Evolutionary conservation across 345 rosid species (phyloP).

Genomic region (Draba incana): DNA sequence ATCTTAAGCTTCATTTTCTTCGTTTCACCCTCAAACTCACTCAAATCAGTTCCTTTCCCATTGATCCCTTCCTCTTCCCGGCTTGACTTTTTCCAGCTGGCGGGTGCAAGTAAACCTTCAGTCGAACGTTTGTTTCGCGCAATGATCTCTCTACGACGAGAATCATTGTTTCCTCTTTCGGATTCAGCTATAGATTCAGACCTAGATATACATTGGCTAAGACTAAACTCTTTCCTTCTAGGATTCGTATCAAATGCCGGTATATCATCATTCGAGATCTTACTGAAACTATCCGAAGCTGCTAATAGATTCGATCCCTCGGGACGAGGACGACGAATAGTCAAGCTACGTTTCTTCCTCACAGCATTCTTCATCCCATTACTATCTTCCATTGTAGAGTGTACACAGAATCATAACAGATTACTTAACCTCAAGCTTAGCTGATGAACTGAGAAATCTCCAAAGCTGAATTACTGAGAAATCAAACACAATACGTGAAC

Average conservation of each 20-base stretch:
- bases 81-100: constrained; percentile 56
- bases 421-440: constrained; percentile 1
- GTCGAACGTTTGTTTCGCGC: constrained; percentile 51
- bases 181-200: constrained; percentile 45
- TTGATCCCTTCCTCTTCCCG: constrained; percentile 41
- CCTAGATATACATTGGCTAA: constrained; percentile 63
- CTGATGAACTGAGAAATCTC: neutral
- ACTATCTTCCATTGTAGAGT: constrained; percentile 57
- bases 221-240: constrained; percentile 67
- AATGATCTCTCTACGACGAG: constrained; percentile 41
- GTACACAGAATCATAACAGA: constrained; percentile 17
- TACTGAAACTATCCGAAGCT: constrained; percentile 53
- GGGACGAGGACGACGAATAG: constrained; percentile 68
- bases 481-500: constrained; percentile 7
- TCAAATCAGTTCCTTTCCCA: constrained; percentile 52
- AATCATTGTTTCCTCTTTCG: constrained; percentile 49
- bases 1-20: constrained; percentile 70
- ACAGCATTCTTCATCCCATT: constrained; percentile 50
- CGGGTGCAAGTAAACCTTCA: constrained; percentile 87
- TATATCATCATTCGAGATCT: constrained; percentile 71
- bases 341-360: constrained; percentile 74
- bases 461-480: constrained; percentile 18
- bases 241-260: constrained; percentile 52
- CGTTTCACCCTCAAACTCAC: constrained; percentile 53
- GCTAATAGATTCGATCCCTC: constrained; percentile 45